Percentiles rank a stretch among this genome's conserved stretches.
These are phyloP conservation scores for Cryptosporidium tyzzeri DNA, from an alignment of 169 alveolate species.

Conservation along the genomic window DNA sequence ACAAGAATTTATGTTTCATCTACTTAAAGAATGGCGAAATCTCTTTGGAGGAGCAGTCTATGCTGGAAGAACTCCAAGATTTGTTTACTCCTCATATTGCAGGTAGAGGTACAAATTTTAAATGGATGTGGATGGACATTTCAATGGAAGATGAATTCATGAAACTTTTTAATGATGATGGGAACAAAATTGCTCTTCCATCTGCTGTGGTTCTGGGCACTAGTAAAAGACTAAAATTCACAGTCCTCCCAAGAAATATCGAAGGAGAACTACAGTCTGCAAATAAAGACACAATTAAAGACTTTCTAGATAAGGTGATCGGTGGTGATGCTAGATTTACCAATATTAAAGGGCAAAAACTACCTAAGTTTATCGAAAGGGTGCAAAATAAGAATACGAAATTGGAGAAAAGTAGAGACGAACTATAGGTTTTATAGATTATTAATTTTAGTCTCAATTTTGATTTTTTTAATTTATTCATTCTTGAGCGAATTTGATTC, in stretches of 20 bases:
- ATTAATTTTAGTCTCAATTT: not conserved
- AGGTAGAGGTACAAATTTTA: constrained; percentile 84
- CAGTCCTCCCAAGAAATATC: constrained; percentile 75
- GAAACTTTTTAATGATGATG: constrained; percentile 79
- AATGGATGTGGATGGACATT: constrained; percentile 90
- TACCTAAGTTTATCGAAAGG: constrained; percentile 81
- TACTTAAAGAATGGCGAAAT: constrained; percentile 84
- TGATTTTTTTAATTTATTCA: no score
- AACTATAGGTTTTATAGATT: constrained; percentile 25
- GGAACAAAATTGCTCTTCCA: constrained; percentile 80
- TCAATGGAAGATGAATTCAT: constrained; percentile 83
- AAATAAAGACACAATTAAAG: constrained; percentile 81
- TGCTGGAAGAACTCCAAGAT: constrained; percentile 85
- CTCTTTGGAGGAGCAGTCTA: constrained; percentile 82
- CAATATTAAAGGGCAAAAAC: constrained; percentile 82
- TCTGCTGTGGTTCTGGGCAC: constrained; percentile 88
- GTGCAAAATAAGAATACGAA: not conserved
- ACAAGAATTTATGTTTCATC: constrained; percentile 86
- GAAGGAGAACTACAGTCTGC: constrained; percentile 82
- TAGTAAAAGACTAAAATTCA: constrained; percentile 84
- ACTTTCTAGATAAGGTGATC: constrained; percentile 85
- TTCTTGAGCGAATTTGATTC: not conserved
- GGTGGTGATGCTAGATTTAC: constrained; percentile 89
- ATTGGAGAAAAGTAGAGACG: constrained; percentile 23
- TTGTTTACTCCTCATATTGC: constrained; percentile 85